Evolutionary conservation across 148 eudicot species (phyloP).

Genomic region (Camellia lanceoleosa): DNA sequence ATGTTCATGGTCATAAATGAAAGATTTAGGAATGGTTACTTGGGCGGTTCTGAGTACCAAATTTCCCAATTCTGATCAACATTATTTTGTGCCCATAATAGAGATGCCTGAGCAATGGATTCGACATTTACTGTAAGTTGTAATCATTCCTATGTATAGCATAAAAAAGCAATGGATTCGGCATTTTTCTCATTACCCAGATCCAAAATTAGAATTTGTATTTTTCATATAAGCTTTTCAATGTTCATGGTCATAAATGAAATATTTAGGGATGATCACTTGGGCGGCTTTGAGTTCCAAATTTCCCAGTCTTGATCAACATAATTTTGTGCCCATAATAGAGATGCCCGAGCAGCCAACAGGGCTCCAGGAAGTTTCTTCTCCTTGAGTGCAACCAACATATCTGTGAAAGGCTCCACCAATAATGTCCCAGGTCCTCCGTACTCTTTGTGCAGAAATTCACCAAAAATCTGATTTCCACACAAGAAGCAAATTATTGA

Average conservation of each 20-base stretch:
- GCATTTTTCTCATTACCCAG: background rate
- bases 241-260: too few relatives aligned
- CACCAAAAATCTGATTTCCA: slow-evolving; percentile 48
- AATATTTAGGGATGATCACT: background rate
- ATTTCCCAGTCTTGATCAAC: slow-evolving; percentile 47
- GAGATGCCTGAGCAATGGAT: slow-evolving; percentile 37
- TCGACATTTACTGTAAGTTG: background rate
- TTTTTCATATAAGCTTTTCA: background rate
- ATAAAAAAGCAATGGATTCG: slow-evolving; percentile 21
- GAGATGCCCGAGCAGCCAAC: slow-evolving; percentile 49
- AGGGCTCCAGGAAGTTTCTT: slow-evolving; percentile 50
- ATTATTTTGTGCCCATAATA: slow-evolving; percentile 50
- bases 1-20: background rate
- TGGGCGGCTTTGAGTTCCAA: slow-evolving; percentile 12
- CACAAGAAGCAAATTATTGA: slow-evolving; percentile 2
- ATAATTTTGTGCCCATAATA: slow-evolving; percentile 51
- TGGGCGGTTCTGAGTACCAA: slow-evolving; percentile 13
- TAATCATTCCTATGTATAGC: background rate
- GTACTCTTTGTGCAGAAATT: slow-evolving; percentile 51
- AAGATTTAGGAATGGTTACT: background rate
- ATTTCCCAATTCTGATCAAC: slow-evolving; percentile 47
- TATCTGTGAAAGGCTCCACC: slow-evolving; percentile 72
- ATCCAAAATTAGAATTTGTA: background rate
- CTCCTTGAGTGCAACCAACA: slow-evolving; percentile 57
- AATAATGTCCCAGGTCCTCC: slow-evolving; percentile 76